Conservation (phyloP, 2,329 filamentous ascomycete genomes). For the Xylaria polymorpha region DNA sequence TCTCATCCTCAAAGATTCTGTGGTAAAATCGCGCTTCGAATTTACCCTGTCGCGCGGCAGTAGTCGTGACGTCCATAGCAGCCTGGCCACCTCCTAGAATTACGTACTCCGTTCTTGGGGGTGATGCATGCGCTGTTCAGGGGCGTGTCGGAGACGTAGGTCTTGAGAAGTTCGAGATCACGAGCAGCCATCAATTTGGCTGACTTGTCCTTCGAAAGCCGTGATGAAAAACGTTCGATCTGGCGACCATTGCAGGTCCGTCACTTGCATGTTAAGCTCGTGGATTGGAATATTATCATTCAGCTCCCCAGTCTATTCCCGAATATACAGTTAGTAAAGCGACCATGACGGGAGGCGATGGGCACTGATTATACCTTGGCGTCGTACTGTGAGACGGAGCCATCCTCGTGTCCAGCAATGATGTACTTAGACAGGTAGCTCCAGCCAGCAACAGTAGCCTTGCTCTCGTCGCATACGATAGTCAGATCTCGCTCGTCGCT, state of each 20-base stretch:
- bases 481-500: slow-evolving; percentile 82
- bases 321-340: slow-evolving; percentile 27
- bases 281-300: slow-evolving; percentile 85
- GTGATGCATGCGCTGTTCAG: slow-evolving; percentile 96
- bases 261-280: slow-evolving; percentile 84
- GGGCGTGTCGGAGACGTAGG: slow-evolving; percentile 89
- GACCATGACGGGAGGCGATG: too few relatives aligned
- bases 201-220: slow-evolving; percentile 96
- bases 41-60: slow-evolving; percentile 93
- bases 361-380: slow-evolving; percentile 71
- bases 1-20: slow-evolving; percentile 99
- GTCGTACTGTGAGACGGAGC: slow-evolving; percentile 90
- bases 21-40: slow-evolving; percentile 99
- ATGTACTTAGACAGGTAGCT: slow-evolving; percentile 96
- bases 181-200: slow-evolving; percentile 85
- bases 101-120: slow-evolving; percentile 95
- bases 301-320: slow-evolving; percentile 76
- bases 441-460: slow-evolving; percentile 97
- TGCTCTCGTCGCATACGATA: slow-evolving; percentile 95
- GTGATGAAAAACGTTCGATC: slow-evolving; percentile 99
- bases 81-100: slow-evolving; percentile 98
- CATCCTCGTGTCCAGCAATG: slow-evolving; percentile 97
- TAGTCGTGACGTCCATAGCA: slow-evolving; percentile 98
- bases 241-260: slow-evolving; percentile 92
- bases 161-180: slow-evolving; percentile 93